Evolutionary conservation across 495 filamentous ascomycete genomes (phyloP).

Genomic region (Tetracladium setigerum): DNA sequence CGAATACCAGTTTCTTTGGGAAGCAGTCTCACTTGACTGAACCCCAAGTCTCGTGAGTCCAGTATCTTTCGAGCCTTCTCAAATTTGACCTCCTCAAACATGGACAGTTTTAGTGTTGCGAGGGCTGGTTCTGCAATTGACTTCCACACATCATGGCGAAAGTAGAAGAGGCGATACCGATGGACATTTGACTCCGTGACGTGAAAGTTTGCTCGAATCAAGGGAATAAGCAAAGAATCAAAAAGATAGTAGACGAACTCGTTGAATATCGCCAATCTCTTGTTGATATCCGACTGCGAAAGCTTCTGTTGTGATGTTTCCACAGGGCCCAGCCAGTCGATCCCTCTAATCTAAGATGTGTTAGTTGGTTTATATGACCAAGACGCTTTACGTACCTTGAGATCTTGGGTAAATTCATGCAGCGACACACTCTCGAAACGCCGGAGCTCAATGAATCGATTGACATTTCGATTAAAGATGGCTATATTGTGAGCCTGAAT

Average conservation of each 20-base stretch:
- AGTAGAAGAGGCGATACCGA: slow-evolving; percentile 81
- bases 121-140: slow-evolving; percentile 67
- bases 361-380: slow-evolving; percentile 5
- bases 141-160: slow-evolving; percentile 89
- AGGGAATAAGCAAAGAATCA: slow-evolving; percentile 82
- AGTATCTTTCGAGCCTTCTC: slow-evolving; percentile 51
- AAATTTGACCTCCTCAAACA: slow-evolving; percentile 72
- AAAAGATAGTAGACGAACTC: slow-evolving; percentile 91
- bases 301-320: slow-evolving; percentile 34
- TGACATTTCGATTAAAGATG: slow-evolving; percentile 55
- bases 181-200: slow-evolving; percentile 85
- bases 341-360: slow-evolving; percentile 44
- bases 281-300: slow-evolving; percentile 62
- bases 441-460: slow-evolving; percentile 68
- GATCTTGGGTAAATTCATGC: slow-evolving; percentile 65
- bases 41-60: slow-evolving; percentile 56
- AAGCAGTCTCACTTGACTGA: slow-evolving; percentile 71
- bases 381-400: slow-evolving; percentile 53
- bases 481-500: slow-evolving; percentile 48
- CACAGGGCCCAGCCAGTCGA: slow-evolving; percentile 66
- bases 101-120: slow-evolving; percentile 55
- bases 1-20: slow-evolving; percentile 63
- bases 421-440: slow-evolving; percentile 76
- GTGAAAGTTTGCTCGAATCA: slow-evolving; percentile 83
- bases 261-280: slow-evolving; percentile 69